These are phyloP conservation scores for Trichomonascus vanleenenianus DNA, from an alignment of 805 yeast genomes.

Conservation along the genomic window DNA sequence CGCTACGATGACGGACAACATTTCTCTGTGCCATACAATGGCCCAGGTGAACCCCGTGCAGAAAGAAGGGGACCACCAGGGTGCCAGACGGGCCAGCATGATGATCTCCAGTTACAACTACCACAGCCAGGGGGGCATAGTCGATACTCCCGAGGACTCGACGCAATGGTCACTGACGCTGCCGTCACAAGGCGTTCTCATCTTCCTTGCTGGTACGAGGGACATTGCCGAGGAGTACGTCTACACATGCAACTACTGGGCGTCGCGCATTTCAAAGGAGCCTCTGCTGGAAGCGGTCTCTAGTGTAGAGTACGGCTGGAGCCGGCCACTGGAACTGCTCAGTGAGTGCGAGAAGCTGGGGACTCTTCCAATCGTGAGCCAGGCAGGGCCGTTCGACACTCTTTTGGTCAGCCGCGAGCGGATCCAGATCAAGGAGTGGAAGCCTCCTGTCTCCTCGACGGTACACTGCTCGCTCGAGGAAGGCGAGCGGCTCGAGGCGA, in stretches of 20 bases:
- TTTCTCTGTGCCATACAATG: constrained; percentile 40
- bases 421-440: constrained; percentile 26
- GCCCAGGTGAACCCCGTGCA: constrained; percentile 30
- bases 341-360: background rate
- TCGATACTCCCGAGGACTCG: constrained; percentile 22
- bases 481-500: constrained; percentile 32
- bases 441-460: constrained; percentile 23
- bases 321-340: constrained; percentile 10
- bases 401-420: constrained; percentile 14
- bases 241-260: constrained; percentile 83
- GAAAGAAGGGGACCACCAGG: background rate
- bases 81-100: background rate
- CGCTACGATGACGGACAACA: constrained; percentile 47
- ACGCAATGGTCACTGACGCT: constrained; percentile 47
- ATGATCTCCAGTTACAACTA: constrained; percentile 1
- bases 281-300: constrained; percentile 67
- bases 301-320: constrained; percentile 76
- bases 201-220: constrained; percentile 57
- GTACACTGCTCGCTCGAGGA: constrained; percentile 20
- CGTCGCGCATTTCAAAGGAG: constrained; percentile 70
- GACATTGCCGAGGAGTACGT: constrained; percentile 64
- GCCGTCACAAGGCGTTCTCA: constrained; percentile 37
- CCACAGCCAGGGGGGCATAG: too few species aligned
- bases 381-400: constrained; percentile 11
- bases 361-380: background rate